Percentiles rank a stretch among this genome's conserved stretches.
These are phyloP conservation scores for Colletotrichum zoysiae DNA, from an alignment of 2,329 filamentous ascomycete species.

Conservation along the genomic window DNA sequence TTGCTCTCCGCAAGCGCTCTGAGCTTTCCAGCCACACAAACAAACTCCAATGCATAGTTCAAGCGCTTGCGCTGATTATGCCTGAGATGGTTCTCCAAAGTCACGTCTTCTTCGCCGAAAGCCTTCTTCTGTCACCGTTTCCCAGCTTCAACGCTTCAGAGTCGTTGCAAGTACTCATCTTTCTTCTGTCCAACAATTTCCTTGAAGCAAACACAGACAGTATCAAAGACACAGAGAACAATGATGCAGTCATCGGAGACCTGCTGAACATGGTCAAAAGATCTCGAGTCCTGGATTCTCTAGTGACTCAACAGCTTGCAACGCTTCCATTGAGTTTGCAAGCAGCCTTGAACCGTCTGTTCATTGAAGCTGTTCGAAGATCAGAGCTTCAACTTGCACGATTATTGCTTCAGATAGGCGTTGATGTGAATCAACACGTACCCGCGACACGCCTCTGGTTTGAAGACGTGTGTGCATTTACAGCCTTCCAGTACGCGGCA, in stretches of 20 bases:
- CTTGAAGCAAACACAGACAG: fast-evolving
- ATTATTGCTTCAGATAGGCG: background rate
- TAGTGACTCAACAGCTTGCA: background rate
- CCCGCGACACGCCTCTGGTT: too few species aligned
- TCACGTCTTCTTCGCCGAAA: background rate
- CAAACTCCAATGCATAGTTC: conserved; percentile 1
- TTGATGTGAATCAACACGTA: background rate
- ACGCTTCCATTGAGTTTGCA: background rate
- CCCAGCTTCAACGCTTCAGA: background rate
- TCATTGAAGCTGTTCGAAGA: background rate
- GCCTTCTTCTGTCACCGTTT: background rate
- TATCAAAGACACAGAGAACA: fast-evolving
- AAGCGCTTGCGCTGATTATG: background rate
- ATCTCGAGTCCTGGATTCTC: fast-evolving
- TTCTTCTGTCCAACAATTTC: background rate
- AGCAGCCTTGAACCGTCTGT: background rate
- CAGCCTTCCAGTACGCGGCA: background rate
- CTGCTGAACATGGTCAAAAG: background rate
- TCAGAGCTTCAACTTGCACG: background rate
- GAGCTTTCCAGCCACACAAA: background rate
- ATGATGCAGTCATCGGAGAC: too few species aligned
- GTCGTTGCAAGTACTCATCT: background rate
- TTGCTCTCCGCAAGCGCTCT: background rate
- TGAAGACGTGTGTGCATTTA: too few species aligned
- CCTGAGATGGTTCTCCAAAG: background rate